Evolutionary conservation across 768 basidiomycete genomes (phyloP).

Genomic region (Boletus pseudopeckii): DNA sequence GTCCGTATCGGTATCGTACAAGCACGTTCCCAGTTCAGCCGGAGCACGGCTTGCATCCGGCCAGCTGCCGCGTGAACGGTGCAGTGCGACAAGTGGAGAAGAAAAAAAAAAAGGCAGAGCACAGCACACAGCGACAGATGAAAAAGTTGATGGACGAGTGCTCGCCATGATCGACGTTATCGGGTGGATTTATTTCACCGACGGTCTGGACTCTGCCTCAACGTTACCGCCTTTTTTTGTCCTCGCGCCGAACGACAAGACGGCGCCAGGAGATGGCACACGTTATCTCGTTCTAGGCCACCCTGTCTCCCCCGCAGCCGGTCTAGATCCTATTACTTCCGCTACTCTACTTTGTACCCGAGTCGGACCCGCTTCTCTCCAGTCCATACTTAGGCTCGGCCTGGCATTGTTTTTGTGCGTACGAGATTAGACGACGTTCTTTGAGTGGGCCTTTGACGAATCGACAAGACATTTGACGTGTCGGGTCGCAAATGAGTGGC

Average conservation of each 20-base stretch:
- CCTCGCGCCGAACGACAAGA: constrained; percentile 15
- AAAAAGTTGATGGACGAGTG: constrained; percentile 6
- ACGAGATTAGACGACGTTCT: background rate
- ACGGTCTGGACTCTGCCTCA: constrained; percentile 23
- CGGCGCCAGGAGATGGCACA: constrained; percentile 22
- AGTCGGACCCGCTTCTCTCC: background rate
- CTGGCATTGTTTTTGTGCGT: too few relatives aligned
- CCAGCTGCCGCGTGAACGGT: background rate
- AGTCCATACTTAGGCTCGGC: too few relatives aligned
- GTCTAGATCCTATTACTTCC: constrained; percentile 16
- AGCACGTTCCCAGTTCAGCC: background rate
- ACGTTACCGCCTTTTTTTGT: constrained; percentile 13
- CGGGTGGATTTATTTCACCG: constrained; percentile 18
- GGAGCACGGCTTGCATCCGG: background rate
- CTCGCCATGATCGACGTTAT: constrained; percentile 24
- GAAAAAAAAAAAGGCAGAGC: background rate
- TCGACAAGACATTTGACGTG: too few relatives aligned
- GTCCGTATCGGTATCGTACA: background rate
- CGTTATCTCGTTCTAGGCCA: constrained; percentile 15
- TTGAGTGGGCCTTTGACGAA: background rate
- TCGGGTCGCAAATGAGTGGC: constrained; percentile 21
- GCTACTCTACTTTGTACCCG: background rate
- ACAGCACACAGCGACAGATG: background rate
- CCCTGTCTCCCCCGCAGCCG: constrained; percentile 1
- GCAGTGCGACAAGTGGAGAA: background rate